Base-by-base conservation (phyloP, 164 flowering plant genomes). In the Umbellularia californica region DNA sequence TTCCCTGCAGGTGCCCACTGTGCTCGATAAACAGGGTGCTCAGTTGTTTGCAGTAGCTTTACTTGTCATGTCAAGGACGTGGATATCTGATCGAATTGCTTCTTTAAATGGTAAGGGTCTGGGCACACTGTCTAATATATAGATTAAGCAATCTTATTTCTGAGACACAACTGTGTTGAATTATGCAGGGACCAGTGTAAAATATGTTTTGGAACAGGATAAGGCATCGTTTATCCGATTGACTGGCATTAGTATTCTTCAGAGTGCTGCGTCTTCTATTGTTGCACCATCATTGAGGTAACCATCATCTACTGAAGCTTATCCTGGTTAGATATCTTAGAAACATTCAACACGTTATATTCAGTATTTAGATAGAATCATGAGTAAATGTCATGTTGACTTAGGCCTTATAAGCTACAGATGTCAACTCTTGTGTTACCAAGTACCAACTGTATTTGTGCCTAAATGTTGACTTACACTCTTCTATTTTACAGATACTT, bases 21-120 rank as follows among this genome's bases (percentile, higher is more conserved):
- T 95, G 73, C 77, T 96, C 83, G 99, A 96, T 83, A 96, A 85
- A 80, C 99, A 96, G 74, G 99, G 99, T 24, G 92, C 88, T 67
- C 97, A 91, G 55, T 80, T 96, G 64, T 86, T 94, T 83, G 92
- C 97, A 47, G 95, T 96, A 76, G 93, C 95, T 82, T 69, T 94
- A 62, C 94, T 96, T 81, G 99, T 96, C 70, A 79, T 91, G 55
- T 92, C 97, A 47, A 87, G 99, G 82, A 96, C 99, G 70, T 92
- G 92, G 95, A 82, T 96, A 71, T 93, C 99, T n/a, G 99, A 96
- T 81, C 93, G 99, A 24, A 96, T 94, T 80, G 99, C 99, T 67
- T 92, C 98, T 73, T 83, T 96, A 77, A 96, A 96, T 89, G 98
- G 99, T 96, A 86, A 47, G 74, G 15, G 27, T 55, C 20, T 27